Percentiles rank a stretch among this genome's conserved stretches.
These are phyloP conservation scores for Exutisphaerella laricina DNA, from an alignment of 2,329 filamentous ascomycete genomes.

Conservation along the genomic window DNA sequence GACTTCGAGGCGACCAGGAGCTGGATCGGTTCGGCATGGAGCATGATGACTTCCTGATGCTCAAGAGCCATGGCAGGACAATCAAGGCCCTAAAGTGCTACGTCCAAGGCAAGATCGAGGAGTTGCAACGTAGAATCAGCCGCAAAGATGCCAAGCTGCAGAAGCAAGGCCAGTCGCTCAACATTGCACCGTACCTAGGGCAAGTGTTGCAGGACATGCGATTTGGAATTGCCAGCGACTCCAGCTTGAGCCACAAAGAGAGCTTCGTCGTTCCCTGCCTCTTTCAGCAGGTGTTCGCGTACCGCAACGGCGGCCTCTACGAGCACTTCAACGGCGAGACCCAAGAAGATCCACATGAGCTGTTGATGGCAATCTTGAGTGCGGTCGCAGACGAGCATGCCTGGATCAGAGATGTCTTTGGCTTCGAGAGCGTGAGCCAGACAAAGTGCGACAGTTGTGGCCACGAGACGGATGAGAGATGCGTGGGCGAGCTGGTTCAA, in stretches of 20 bases:
- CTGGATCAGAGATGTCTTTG: not conserved
- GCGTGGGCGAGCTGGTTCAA: not conserved
- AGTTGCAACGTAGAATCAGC: not conserved
- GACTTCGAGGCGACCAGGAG: not conserved
- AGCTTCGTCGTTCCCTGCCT: constrained; percentile 5
- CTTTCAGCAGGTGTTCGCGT: constrained; percentile 18
- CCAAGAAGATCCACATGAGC: not conserved
- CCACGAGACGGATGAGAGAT: not conserved
- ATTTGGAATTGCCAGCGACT: not conserved
- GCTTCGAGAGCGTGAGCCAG: not conserved
- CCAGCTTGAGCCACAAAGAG: not conserved
- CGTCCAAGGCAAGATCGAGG: too few relatives aligned
- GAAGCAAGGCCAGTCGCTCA: constrained; percentile 3
- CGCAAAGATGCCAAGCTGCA: not conserved
- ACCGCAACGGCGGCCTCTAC: not conserved
- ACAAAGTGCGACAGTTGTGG: not conserved
- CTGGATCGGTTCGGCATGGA: not conserved
- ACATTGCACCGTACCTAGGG: constrained; percentile 15
- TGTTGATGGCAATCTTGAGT: not conserved
- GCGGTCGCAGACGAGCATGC: not conserved
- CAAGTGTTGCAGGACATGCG: constrained; percentile 14
- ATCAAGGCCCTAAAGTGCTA: constrained; percentile 1
- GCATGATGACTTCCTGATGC: not conserved
- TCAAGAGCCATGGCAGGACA: not conserved
- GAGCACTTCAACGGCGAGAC: not conserved